phyloP scores from a whole-genome alignment of 2,329 filamentous ascomycete genomes.

The Phialophora expanda region DNA sequence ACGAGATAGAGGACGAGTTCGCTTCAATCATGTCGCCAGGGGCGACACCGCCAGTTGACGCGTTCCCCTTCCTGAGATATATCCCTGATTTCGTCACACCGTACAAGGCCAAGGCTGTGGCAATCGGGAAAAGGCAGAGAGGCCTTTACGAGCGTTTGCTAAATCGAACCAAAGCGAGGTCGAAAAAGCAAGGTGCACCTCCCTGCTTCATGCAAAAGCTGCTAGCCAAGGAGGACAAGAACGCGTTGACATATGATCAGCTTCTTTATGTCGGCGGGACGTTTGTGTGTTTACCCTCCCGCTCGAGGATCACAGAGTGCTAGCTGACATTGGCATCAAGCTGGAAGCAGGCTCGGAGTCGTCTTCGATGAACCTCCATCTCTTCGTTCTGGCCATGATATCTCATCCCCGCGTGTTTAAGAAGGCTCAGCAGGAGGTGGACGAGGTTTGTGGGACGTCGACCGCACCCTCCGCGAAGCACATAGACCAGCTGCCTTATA shows the following conservation, averaged over 20 bases:
- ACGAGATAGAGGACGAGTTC: slow-evolving; percentile 20
- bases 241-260: slow-evolving; percentile 14
- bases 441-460: slow-evolving; percentile 55
- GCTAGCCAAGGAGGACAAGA: slow-evolving; percentile 18
- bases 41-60: slow-evolving; percentile 46
- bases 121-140: slow-evolving; percentile 35
- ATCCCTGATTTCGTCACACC: slow-evolving; percentile 52
- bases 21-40: slow-evolving; percentile 15
- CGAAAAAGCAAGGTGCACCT: slow-evolving; percentile 15
- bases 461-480: slow-evolving; percentile 58
- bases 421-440: slow-evolving; percentile 56
- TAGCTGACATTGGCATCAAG: slow-evolving; percentile 2
- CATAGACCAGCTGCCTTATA: slow-evolving; percentile 57
- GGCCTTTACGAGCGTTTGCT: slow-evolving; percentile 16
- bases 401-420: slow-evolving; percentile 53
- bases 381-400: slow-evolving; percentile 30
- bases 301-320: not conserved
- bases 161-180: slow-evolving; percentile 17
- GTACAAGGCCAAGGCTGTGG: slow-evolving; percentile 49
- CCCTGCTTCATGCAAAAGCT: slow-evolving; percentile 28
- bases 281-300: slow-evolving; percentile 17
- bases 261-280: slow-evolving; percentile 21
- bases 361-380: slow-evolving; percentile 30
- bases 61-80: slow-evolving; percentile 52
- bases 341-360: slow-evolving; percentile 39